These are phyloP conservation scores for Cyclospora cayetanensis DNA, from an alignment of 169 alveolate genomes.

Conservation along the genomic window DNA sequence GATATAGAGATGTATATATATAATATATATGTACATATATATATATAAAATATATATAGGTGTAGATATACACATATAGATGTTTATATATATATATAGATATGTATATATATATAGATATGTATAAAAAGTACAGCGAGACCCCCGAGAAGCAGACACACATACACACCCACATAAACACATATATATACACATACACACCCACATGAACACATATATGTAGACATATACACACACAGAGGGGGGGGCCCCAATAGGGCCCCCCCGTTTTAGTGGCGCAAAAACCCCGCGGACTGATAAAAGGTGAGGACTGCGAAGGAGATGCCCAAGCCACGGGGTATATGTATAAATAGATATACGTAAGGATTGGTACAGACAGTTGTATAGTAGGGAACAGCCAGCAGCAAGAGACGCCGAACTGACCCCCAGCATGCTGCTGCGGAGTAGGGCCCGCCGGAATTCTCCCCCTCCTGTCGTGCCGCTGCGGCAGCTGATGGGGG, in stretches of 20 bases:
- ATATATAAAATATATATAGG: background rate
- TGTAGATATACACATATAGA: background rate
- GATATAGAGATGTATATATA: background rate
- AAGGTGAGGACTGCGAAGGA: background rate
- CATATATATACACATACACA: background rate
- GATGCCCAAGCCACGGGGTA: no score
- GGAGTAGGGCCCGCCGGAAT: background rate
- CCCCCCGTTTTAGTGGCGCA: no score
- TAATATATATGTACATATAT: background rate
- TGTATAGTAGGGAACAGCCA: background rate
- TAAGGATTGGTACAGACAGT: no score
- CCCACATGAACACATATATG: background rate
- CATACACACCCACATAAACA: background rate
- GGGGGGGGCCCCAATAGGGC: no score
- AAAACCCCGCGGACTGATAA: no score
- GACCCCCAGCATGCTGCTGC: no score
- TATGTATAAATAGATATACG: no score
- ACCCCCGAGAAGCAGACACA: background rate
- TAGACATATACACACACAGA: background rate
- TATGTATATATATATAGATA: background rate
- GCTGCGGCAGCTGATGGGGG: background rate
- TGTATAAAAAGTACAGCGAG: no score
- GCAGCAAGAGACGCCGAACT: no score
- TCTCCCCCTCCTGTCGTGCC: background rate
- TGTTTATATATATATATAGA: background rate